Evolutionary conservation across 1,139 yeast species (phyloP).

Genomic region (Diutina sp.): DNA sequence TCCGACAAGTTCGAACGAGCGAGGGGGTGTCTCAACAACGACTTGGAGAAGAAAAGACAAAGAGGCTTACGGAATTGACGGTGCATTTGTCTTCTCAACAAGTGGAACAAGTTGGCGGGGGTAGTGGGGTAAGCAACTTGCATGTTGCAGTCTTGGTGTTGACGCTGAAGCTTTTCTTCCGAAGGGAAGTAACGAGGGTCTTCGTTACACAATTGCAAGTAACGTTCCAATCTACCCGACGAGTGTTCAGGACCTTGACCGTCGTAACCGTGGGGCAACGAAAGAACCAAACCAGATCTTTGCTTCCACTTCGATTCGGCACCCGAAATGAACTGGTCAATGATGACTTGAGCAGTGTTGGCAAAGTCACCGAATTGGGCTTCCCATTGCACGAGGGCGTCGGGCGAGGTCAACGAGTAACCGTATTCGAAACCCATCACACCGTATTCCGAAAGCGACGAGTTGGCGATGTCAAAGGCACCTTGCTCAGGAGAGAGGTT

Average conservation of each 20-base stretch:
- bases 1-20: slow-evolving; percentile 79
- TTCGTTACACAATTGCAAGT: slow-evolving; percentile 90
- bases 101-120: slow-evolving; percentile 93
- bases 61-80: slow-evolving; percentile 98
- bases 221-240: slow-evolving; percentile 94
- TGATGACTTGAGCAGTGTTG: slow-evolving; percentile 95
- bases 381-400: slow-evolving; percentile 96
- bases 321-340: slow-evolving; percentile 93
- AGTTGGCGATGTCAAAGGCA: slow-evolving; percentile 79
- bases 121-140: slow-evolving; percentile 98
- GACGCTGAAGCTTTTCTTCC: slow-evolving; percentile 80
- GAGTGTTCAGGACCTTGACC: slow-evolving; percentile 99
- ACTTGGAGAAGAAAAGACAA: slow-evolving; percentile 80
- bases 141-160: slow-evolving; percentile 97
- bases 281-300: slow-evolving; percentile 90
- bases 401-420: slow-evolving; percentile 94
- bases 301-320: slow-evolving; percentile 99
- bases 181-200: slow-evolving; percentile 92
- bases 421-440: slow-evolving; percentile 99
- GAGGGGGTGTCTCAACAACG: slow-evolving; percentile 92
- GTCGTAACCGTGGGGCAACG: slow-evolving; percentile 98
- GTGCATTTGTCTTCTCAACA: slow-evolving; percentile 97
- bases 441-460: slow-evolving; percentile 98
- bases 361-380: slow-evolving; percentile 99
- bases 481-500: slow-evolving; percentile 73